Conservation (phyloP, 352 stramenopile genomes). For the Thalassiosira hispida region DNA sequence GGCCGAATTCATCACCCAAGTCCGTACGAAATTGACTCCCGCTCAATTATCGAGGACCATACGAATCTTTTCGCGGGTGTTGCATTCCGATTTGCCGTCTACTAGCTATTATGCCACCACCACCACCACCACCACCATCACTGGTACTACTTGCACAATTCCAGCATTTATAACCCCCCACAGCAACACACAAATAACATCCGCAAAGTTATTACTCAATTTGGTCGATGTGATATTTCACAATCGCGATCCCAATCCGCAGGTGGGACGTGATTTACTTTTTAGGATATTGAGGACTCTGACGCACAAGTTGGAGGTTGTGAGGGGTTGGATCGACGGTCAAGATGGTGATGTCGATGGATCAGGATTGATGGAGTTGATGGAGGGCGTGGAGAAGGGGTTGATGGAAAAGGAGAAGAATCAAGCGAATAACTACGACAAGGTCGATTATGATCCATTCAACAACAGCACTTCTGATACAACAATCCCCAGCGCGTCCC, state of each 20-base stretch:
- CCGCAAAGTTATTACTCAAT: constrained; percentile 94
- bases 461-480: too few species aligned
- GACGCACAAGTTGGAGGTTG: constrained; percentile 93
- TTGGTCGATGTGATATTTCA: constrained; percentile 96
- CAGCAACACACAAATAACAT: constrained; percentile 93
- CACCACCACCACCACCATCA: constrained; percentile 7
- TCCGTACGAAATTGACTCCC: constrained; percentile 93
- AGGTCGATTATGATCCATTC: too few species aligned
- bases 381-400: constrained; percentile 27
- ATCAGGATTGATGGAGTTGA: constrained; percentile 34
- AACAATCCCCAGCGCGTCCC: too few species aligned
- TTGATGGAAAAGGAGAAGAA: background rate
- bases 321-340: constrained; percentile 64
- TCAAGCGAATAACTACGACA: constrained; percentile 3
- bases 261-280: constrained; percentile 78
- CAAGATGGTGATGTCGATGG: background rate
- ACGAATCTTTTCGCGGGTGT: constrained; percentile 78
- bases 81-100: constrained; percentile 50
- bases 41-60: constrained; percentile 94
- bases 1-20: constrained; percentile 97
- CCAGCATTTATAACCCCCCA: constrained; percentile 61
- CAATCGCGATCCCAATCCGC: constrained; percentile 88
- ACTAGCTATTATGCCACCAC: constrained; percentile 76
- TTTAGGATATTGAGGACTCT: constrained; percentile 88
- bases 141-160: constrained; percentile 55